A percentile compares a stretch with the other conserved stretches of the same genome.
Evolutionary conservation across 345 rosid species (phyloP).

Genomic region (Citrus sinensis): DVS_A1.0 CM039168.1:4240001-4240500

Average conservation of each 20-base stretch:
- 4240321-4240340: neutral
- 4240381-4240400: conserved; percentile 7
- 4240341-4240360: conserved; percentile 5
- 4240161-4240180: too few species aligned
- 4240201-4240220: too few species aligned
- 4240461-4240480: conserved; percentile 27
- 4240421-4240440: neutral
- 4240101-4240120: too few species aligned
- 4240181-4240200: too few species aligned
- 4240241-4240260: too few species aligned
- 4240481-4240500: conserved; percentile 43
- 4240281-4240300: neutral
- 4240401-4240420: neutral
- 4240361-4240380: neutral
- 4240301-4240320: neutral
- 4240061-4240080: too few species aligned
- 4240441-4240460: neutral
- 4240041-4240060: too few species aligned
- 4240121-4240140: neutral
- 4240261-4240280: too few species aligned
- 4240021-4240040: neutral
- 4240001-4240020: neutral
- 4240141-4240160: neutral
- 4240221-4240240: too few species aligned
- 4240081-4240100: too few species aligned